A percentile compares a stretch with the other conserved stretches of the same genome.
Evolutionary conservation across 1,284 basidiomycete species (phyloP).

Genomic region (Melanopsichium pennsylvanicum): DNA sequence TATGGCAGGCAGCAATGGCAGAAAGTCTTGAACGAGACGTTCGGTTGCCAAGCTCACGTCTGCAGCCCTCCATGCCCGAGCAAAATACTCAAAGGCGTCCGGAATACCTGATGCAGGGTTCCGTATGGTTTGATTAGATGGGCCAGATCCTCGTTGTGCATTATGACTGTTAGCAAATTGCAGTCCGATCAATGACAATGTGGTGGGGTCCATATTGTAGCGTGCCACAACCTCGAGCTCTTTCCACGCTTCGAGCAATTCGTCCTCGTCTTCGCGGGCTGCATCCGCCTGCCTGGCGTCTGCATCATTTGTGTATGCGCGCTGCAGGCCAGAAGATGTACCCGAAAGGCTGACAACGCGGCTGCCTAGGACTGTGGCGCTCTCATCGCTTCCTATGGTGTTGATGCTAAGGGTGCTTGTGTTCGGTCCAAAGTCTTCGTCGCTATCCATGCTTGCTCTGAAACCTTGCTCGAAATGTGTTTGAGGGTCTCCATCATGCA

Average conservation of each 20-base stretch:
- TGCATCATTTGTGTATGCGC: neutral
- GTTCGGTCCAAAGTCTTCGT: slow-evolving; percentile 36
- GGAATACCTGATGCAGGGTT: slow-evolving; percentile 16
- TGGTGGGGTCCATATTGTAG: slow-evolving; percentile 57
- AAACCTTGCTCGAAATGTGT: slow-evolving; percentile 2
- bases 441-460: slow-evolving; percentile 27
- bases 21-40: slow-evolving; percentile 47
- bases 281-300: neutral
- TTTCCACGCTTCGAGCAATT: slow-evolving; percentile 28
- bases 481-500: neutral
- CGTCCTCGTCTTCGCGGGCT: slow-evolving; percentile 32
- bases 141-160: neutral
- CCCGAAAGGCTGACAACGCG: slow-evolving; percentile 28
- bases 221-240: slow-evolving; percentile 36
- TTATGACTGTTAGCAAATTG: slow-evolving; percentile 30
- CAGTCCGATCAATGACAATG: slow-evolving; percentile 48
- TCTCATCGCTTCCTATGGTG: slow-evolving; percentile 44
- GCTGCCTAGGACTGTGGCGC: slow-evolving; percentile 40
- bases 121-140: slow-evolving; percentile 2
- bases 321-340: slow-evolving; percentile 20
- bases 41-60: slow-evolving; percentile 50
- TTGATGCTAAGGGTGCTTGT: slow-evolving; percentile 45
- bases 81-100: slow-evolving; percentile 53
- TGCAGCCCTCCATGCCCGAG: slow-evolving; percentile 46
- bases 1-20: slow-evolving; percentile 31